Conservation (phyloP, 768 basidiomycete genomes). For the Tremella mesenterica region DNA sequence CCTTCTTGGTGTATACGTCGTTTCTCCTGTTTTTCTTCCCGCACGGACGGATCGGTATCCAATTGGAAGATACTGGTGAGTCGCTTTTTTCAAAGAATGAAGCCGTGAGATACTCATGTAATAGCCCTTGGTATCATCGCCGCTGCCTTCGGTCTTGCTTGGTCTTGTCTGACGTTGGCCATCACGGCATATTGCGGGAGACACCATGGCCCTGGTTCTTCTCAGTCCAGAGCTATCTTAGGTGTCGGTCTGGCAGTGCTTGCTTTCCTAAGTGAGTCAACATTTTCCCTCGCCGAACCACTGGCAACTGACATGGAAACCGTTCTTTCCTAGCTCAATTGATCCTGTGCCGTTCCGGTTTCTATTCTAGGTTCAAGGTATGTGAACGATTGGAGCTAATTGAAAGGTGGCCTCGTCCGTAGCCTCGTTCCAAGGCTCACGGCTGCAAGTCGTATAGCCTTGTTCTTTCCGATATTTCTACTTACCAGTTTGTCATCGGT, state of each 20-base stretch:
- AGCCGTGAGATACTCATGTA: not conserved
- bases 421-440: constrained; percentile 22
- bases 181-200: constrained; percentile 24
- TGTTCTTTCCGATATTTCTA: constrained; percentile 36
- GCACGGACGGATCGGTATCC: constrained; percentile 13
- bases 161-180: constrained; percentile 23
- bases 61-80: constrained; percentile 29
- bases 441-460: constrained; percentile 21
- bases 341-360: not conserved
- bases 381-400: not conserved
- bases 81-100: not conserved
- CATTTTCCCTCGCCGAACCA: too few relatives aligned
- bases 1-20: constrained; percentile 32
- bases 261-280: constrained; percentile 26
- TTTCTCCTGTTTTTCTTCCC: constrained; percentile 37
- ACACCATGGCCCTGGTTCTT: constrained; percentile 20
- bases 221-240: constrained; percentile 17
- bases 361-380: too few relatives aligned
- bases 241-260: constrained; percentile 26
- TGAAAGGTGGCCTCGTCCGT: constrained; percentile 24
- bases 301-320: too few relatives aligned
- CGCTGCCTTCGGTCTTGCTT: constrained; percentile 18
- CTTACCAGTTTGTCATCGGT: constrained; percentile 10
- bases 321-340: too few relatives aligned
- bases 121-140: constrained; percentile 26